Percentiles rank a stretch among this genome's conserved stretches.
phyloP scores from a whole-genome alignment of 805 yeast species.

The Sugiyamaella smithiae region DNA sequence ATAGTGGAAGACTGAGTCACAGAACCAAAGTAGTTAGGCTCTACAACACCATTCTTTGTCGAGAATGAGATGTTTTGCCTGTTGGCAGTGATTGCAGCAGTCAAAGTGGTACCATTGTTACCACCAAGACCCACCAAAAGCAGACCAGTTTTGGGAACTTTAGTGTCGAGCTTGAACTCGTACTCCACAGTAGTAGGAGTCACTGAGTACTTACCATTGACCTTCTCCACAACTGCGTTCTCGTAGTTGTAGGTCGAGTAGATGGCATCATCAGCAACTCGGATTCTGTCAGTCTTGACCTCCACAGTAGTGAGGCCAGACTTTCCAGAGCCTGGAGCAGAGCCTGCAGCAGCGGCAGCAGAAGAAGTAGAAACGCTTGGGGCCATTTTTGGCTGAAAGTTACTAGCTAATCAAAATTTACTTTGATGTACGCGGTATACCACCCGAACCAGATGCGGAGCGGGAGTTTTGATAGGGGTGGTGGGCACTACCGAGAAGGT shows the following conservation, averaged over 20 bases:
- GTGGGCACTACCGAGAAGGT: slow-evolving; percentile 41
- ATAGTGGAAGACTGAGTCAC: slow-evolving; percentile 91
- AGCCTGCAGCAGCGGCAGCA: slow-evolving; percentile 27
- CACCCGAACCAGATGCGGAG: slow-evolving; percentile 43
- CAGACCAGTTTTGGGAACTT: slow-evolving; percentile 81
- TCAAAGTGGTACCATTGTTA: slow-evolving; percentile 90
- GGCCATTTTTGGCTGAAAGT: slow-evolving; percentile 33
- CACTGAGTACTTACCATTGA: slow-evolving; percentile 55
- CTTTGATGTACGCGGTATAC: slow-evolving; percentile 35
- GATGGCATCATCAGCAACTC: slow-evolving; percentile 48
- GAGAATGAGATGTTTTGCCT: slow-evolving; percentile 73
- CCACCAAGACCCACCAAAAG: slow-evolving; percentile 95
- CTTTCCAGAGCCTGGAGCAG: slow-evolving; percentile 31
- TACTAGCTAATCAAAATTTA: slow-evolving; percentile 8
- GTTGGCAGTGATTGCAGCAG: slow-evolving; percentile 83
- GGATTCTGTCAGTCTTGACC: slow-evolving; percentile 54
- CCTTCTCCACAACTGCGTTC: slow-evolving; percentile 65
- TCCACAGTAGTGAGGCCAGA: slow-evolving; percentile 47
- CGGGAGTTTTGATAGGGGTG: slow-evolving; percentile 43
- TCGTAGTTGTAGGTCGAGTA: slow-evolving; percentile 64
- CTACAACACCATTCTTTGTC: slow-evolving; percentile 72
- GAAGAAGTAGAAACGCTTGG: slow-evolving; percentile 30
- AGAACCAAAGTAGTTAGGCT: slow-evolving; percentile 87
- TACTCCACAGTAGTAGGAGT: slow-evolving; percentile 71
- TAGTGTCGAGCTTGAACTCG: slow-evolving; percentile 80